Percentiles rank a stretch among this genome's conserved stretches.
These are phyloP conservation scores for Parmales sp. DNA, from an alignment of 108 stramenopile species.

Conservation along the genomic window DNA sequence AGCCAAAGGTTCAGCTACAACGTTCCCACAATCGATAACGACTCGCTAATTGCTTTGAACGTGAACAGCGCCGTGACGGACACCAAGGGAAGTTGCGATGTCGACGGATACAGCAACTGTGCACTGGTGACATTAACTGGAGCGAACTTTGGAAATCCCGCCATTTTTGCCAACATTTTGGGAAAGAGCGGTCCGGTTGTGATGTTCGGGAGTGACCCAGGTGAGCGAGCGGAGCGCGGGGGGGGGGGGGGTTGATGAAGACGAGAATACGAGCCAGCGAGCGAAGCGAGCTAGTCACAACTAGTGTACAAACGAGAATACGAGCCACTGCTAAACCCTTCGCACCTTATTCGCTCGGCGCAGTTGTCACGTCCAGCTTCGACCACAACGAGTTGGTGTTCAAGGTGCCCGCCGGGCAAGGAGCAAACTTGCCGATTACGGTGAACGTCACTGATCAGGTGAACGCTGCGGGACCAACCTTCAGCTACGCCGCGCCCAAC, in stretches of 20 bases:
- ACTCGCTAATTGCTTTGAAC: no score
- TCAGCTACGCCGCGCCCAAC: constrained; percentile 11
- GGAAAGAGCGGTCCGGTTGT: no score
- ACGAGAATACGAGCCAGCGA: no score
- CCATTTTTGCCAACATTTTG: background rate
- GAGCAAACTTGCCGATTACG: background rate
- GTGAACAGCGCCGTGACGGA: background rate
- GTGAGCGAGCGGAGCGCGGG: no score
- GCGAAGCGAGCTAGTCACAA: no score
- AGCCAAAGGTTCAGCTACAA: background rate
- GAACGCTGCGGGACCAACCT: background rate
- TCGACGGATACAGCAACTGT: background rate
- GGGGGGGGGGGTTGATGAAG: no score
- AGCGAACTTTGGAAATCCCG: constrained; percentile 11
- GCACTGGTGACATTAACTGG: constrained; percentile 6
- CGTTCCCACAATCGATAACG: background rate
- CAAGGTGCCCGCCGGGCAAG: constrained; percentile 14
- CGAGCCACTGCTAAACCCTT: no score
- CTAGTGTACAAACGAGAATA: no score
- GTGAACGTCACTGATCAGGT: constrained; percentile 6
- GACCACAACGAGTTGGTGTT: constrained; percentile 9
- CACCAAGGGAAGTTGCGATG: no score
- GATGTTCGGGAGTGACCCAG: no score
- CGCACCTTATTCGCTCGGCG: no score
- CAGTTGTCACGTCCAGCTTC: background rate